phyloP scores from a whole-genome alignment of 352 stramenopile genomes.

The Globisporangium mamillatum region DNA sequence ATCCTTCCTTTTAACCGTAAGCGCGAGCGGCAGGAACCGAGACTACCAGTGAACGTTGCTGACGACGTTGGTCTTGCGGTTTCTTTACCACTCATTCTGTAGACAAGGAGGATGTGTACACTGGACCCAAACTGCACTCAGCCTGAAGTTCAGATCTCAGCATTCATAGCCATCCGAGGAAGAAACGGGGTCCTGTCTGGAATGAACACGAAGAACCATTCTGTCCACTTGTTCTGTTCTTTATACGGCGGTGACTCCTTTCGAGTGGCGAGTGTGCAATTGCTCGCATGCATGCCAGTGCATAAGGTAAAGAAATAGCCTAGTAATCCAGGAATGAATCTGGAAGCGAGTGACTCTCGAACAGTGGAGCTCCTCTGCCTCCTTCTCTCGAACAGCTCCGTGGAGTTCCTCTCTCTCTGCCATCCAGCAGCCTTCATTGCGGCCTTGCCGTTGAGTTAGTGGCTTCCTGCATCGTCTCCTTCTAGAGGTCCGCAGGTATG shows the following conservation, averaged over 20 bases:
- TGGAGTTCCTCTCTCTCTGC: too few species aligned
- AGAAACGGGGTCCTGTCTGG: background rate
- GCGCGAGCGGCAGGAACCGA: too few species aligned
- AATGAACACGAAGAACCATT: background rate
- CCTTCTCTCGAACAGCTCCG: too few species aligned
- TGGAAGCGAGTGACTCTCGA: background rate
- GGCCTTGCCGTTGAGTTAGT: background rate
- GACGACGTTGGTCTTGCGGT: background rate
- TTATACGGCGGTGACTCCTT: background rate
- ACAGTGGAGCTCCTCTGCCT: background rate
- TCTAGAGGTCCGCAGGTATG: background rate
- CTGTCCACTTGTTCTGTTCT: background rate
- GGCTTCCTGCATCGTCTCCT: background rate
- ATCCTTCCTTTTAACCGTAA: too few species aligned
- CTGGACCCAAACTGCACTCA: background rate
- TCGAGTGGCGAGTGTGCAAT: background rate
- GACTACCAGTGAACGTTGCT: background rate
- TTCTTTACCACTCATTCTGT: background rate
- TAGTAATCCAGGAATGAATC: background rate
- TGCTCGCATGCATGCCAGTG: background rate
- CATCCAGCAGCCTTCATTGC: too few species aligned
- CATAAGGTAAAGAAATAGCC: background rate
- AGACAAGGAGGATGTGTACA: background rate
- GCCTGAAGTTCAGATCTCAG: background rate
- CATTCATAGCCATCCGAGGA: too few species aligned